These are phyloP conservation scores for Rosa hybrid DNA, from an alignment of 331 rosid genomes.

Conservation along the genomic window DNA sequence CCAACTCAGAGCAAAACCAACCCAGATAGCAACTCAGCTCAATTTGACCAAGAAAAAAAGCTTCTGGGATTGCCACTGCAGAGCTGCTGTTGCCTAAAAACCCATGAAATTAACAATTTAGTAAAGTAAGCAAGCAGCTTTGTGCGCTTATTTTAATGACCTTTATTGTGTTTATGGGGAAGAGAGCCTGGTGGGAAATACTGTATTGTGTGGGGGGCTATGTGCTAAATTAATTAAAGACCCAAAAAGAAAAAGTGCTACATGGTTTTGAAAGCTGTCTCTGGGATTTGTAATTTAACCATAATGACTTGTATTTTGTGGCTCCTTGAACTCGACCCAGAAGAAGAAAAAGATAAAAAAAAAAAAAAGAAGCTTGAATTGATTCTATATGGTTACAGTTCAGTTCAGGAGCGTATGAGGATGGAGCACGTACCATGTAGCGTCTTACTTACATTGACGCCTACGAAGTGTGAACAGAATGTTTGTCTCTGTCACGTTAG, in stretches of 20 bases:
- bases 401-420: not conserved
- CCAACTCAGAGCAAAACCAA: slow-evolving; percentile 3
- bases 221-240: not conserved
- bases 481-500: not conserved
- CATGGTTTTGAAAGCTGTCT: not conserved
- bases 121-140: slow-evolving; percentile 33
- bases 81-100: slow-evolving; percentile 25
- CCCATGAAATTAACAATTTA: slow-evolving; percentile 25
- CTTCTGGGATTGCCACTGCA: slow-evolving; percentile 31
- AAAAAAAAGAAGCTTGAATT: not conserved
- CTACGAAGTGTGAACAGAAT: not conserved
- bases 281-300: not conserved
- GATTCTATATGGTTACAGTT: not conserved
- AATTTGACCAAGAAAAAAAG: slow-evolving; percentile 28
- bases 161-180: not conserved
- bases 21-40: slow-evolving; percentile 9
- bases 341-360: not conserved
- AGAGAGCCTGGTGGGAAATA: slow-evolving; percentile 12
- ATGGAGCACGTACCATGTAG: not conserved
- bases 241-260: not conserved
- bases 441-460: not conserved
- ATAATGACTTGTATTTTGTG: not conserved
- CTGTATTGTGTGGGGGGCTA: not conserved
- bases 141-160: slow-evolving; percentile 21
- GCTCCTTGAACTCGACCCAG: not conserved